Evolutionary conservation across 495 filamentous ascomycete genomes (phyloP).

Genomic region (Darksidea phi): DNA sequence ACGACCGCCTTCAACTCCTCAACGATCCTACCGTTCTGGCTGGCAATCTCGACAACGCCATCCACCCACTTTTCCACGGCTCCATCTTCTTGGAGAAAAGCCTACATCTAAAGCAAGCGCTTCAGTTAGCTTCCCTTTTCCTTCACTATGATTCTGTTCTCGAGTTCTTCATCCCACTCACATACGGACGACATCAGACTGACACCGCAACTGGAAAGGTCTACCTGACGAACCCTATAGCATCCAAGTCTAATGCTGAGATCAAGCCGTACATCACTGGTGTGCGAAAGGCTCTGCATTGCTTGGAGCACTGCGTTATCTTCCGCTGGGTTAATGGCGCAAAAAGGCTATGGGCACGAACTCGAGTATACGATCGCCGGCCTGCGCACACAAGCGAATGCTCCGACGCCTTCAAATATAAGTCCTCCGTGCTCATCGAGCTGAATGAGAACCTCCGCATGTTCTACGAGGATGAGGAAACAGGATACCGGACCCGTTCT

Average conservation of each 20-base stretch:
- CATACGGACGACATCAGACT: slow-evolving; percentile 11
- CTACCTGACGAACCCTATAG: slow-evolving; percentile 21
- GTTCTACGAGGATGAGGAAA: slow-evolving; percentile 3
- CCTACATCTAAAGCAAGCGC: slow-evolving; percentile 14
- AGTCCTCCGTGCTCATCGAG: slow-evolving; percentile 15
- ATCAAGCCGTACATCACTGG: neutral
- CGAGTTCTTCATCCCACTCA: slow-evolving; percentile 24
- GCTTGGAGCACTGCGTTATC: slow-evolving; percentile 16
- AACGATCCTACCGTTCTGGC: slow-evolving; percentile 12
- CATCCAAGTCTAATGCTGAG: neutral
- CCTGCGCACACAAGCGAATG: slow-evolving; percentile 4
- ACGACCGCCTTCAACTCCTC: slow-evolving; percentile 26
- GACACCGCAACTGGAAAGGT: slow-evolving; percentile 8
- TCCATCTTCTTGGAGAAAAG: slow-evolving; percentile 6
- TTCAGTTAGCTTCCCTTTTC: slow-evolving; percentile 33
- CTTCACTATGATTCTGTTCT: slow-evolving; percentile 21
- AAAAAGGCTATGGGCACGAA: slow-evolving; percentile 8
- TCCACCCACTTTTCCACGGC: slow-evolving; percentile 27
- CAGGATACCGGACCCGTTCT: slow-evolving; percentile 9
- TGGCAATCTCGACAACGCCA: slow-evolving; percentile 23
- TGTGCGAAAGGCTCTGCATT: slow-evolving; percentile 16
- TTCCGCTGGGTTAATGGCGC: slow-evolving; percentile 13
- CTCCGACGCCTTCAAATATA: neutral
- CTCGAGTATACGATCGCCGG: neutral
- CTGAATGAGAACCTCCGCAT: slow-evolving; percentile 7